These are phyloP conservation scores for Diplocarpon mali DNA, from an alignment of 2,329 filamentous ascomycete genomes.

Conservation along the genomic window DNA sequence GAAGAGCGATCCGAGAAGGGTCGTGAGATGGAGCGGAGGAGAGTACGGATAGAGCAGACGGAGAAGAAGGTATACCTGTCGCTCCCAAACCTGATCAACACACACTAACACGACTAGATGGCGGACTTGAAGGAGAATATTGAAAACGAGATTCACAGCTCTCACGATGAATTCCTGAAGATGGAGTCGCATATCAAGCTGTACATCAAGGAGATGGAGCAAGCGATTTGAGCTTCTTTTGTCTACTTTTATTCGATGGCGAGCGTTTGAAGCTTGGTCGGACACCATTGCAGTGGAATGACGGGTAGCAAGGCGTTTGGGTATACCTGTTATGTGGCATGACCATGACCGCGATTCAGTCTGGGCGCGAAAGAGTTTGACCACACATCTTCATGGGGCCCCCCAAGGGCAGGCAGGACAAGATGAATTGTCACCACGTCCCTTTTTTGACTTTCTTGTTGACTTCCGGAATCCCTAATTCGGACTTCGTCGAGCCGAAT, in stretches of 20 bases:
- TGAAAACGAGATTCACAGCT: constrained; percentile 81
- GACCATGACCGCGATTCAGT: constrained; percentile 20
- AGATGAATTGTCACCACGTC: too few relatives aligned
- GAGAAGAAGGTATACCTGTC: constrained; percentile 76
- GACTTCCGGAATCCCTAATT: too few relatives aligned
- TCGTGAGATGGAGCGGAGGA: constrained; percentile 81
- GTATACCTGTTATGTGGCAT: constrained; percentile 26
- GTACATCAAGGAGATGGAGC: constrained; percentile 99
- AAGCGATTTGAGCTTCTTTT: constrained; percentile 44
- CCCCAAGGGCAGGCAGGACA: too few relatives aligned
- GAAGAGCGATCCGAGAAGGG: constrained; percentile 81
- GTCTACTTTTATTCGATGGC: constrained; percentile 9
- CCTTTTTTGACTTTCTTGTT: too few relatives aligned
- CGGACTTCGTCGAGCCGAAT: too few relatives aligned
- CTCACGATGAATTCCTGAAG: constrained; percentile 92
- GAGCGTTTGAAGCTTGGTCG: neutral
- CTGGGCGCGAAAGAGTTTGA: neutral
- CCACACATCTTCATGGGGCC: neutral
- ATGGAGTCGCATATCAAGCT: constrained; percentile 95
- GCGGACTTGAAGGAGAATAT: constrained; percentile 95
- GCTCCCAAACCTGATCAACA: constrained; percentile 1
- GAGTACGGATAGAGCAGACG: constrained; percentile 92
- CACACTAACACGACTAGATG: constrained; percentile 55
- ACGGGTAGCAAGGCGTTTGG: constrained; percentile 19
- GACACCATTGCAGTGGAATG: neutral